Evolutionary conservation across 257 asterid species (phyloP).

Genomic region (Nicotiana noctiflora): DNA sequence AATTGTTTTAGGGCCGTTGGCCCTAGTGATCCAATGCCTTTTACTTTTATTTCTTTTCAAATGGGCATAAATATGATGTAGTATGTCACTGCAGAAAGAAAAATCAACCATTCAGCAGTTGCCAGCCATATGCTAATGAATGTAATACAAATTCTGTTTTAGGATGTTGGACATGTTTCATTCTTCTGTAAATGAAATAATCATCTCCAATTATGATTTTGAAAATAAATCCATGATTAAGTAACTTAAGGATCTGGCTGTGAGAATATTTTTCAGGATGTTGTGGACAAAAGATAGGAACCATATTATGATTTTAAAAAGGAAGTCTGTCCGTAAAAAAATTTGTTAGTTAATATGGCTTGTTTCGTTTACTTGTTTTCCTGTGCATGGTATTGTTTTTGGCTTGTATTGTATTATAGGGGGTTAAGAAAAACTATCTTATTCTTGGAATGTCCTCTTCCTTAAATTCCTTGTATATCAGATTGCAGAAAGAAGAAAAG

Average conservation of each 20-base stretch:
- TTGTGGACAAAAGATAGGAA: not conserved
- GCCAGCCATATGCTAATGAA: not conserved
- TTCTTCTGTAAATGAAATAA: not conserved
- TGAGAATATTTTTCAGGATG: not conserved
- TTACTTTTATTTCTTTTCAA: not conserved
- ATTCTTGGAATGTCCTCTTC: not conserved
- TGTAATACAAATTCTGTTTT: not conserved
- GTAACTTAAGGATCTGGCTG: not conserved
- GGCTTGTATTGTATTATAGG: not conserved
- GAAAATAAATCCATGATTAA: not conserved
- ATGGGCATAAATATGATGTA: not conserved
- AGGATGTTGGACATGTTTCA: not conserved
- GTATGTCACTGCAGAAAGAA: not conserved
- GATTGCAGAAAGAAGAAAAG: constrained; percentile 81
- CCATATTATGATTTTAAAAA: not conserved
- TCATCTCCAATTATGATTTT: not conserved
- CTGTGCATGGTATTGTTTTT: not conserved
- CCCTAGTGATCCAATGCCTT: not conserved
- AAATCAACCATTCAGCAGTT: not conserved
- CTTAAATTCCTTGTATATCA: constrained; percentile 22
- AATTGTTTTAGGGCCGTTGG: not conserved
- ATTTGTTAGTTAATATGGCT: not conserved
- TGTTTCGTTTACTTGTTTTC: not conserved
- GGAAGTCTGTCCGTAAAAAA: not conserved
- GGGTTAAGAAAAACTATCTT: not conserved